A percentile compares a stretch with the other conserved stretches of the same genome.
phyloP scores from a whole-genome alignment of 352 stramenopile species.

The Globisporangium ultimum region DNA sequence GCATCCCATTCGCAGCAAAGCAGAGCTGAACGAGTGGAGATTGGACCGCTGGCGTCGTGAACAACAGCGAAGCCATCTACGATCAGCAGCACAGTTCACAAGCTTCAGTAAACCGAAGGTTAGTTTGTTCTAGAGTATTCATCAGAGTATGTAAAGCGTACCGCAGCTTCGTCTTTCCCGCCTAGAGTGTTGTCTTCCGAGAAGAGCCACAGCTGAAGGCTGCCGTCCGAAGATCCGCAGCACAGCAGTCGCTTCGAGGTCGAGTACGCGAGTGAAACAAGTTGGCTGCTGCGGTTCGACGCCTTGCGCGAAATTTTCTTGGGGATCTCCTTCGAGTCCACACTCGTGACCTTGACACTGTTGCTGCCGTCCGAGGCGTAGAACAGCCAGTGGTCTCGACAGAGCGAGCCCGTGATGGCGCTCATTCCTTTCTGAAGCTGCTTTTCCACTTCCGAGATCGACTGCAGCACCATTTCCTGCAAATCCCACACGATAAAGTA shows the following conservation, averaged over 20 bases:
- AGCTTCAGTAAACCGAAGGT: background rate
- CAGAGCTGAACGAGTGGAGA: constrained; percentile 43
- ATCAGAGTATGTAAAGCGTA: background rate
- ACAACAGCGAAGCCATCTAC: constrained; percentile 26
- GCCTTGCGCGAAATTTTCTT: constrained; percentile 78
- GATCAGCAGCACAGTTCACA: background rate
- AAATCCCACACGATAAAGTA: constrained; percentile 68
- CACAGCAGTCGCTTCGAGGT: constrained; percentile 46
- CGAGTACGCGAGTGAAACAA: constrained; percentile 54
- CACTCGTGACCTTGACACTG: constrained; percentile 54
- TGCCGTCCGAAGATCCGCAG: constrained; percentile 62
- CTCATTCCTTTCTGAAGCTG: constrained; percentile 47
- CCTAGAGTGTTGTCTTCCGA: constrained; percentile 33
- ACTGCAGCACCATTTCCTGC: constrained; percentile 51
- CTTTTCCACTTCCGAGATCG: constrained; percentile 62
- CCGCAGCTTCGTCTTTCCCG: constrained; percentile 30
- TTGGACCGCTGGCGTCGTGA: constrained; percentile 26
- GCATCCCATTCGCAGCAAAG: constrained; percentile 24
- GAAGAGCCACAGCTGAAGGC: constrained; percentile 61
- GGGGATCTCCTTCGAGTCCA: constrained; percentile 42
- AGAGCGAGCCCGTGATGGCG: constrained; percentile 51
- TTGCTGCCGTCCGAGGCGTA: constrained; percentile 73
- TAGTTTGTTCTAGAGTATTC: no score
- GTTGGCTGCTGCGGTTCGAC: constrained; percentile 46
- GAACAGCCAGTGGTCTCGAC: constrained; percentile 60